These are phyloP conservation scores for Apophysomyces trapeziformis DNA, from an alignment of 371 early-diverging fungal species.

Conservation along the genomic window DNA sequence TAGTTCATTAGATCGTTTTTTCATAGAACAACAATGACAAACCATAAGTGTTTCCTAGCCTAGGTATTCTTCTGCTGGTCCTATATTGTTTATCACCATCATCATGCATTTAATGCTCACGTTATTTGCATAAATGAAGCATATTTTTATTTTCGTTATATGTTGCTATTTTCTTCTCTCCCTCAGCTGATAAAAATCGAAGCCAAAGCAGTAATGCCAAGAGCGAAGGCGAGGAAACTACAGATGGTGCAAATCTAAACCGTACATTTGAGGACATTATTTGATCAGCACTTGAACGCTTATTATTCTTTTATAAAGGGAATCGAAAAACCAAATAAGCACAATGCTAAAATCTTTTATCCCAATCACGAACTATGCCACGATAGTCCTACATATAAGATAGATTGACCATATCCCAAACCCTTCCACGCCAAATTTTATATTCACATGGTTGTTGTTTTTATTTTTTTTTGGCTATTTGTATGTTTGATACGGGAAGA, in stretches of 20 bases:
- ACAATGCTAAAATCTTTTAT: no score
- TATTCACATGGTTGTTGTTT: no score
- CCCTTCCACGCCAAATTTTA: no score
- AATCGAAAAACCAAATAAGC: no score
- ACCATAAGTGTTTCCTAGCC: neutral
- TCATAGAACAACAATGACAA: neutral
- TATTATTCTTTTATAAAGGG: neutral
- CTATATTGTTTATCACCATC: neutral
- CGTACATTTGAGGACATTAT: neutral
- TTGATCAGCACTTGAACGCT: neutral
- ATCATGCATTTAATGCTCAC: neutral
- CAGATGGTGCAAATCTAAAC: neutral
- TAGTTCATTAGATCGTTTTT: neutral
- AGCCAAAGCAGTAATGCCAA: slow-evolving; percentile 5
- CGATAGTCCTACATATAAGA: no score
- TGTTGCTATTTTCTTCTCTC: neutral
- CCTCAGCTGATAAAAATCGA: neutral
- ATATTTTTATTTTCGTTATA: neutral
- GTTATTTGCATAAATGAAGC: slow-evolving; percentile 7
- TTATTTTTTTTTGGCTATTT: no score
- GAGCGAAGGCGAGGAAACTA: neutral
- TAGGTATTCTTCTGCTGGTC: neutral
- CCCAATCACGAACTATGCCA: no score
- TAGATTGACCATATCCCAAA: no score
- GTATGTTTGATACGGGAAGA: no score